Conservation (phyloP, 1,139 yeast species). For the Yamadazyma triangularis region DNA sequence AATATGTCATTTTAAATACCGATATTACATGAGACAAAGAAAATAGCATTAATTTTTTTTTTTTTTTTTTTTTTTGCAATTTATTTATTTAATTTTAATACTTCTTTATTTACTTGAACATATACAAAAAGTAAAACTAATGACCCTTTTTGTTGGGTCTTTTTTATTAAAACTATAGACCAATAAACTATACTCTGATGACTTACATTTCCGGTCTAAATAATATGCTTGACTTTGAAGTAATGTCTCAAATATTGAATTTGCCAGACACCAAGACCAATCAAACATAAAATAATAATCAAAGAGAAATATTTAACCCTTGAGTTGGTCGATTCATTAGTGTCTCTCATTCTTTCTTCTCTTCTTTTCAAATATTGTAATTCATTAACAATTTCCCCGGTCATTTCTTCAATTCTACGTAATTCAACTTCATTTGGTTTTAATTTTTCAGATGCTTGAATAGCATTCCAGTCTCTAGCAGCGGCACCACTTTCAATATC, state of each 20-base stretch:
- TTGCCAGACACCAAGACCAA: slow-evolving; percentile 89
- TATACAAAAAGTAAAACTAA: no score
- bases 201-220: slow-evolving; percentile 46
- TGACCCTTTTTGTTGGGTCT: no score
- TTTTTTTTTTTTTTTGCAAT: no score
- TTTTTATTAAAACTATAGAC: no score
- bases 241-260: slow-evolving; percentile 85
- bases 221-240: slow-evolving; percentile 91
- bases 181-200: no score
- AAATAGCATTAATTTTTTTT: no score
- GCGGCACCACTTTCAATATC: slow-evolving; percentile 95
- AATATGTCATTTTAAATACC: no score
- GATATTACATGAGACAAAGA: no score
- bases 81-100: no score
- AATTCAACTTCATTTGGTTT: slow-evolving; percentile 90
- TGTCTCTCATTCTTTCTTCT: slow-evolving; percentile 91
- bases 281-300: slow-evolving; percentile 59
- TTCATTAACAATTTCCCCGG: slow-evolving; percentile 74
- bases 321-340: slow-evolving; percentile 89
- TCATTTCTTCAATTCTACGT: slow-evolving; percentile 76
- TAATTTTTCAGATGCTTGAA: slow-evolving; percentile 88
- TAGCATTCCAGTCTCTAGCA: slow-evolving; percentile 96
- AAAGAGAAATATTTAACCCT: slow-evolving; percentile 84
- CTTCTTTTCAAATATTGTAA: slow-evolving; percentile 78
- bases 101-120: no score